phyloP scores from a whole-genome alignment of 208 protist species.

The Trypanosoma lewisi region DNA sequence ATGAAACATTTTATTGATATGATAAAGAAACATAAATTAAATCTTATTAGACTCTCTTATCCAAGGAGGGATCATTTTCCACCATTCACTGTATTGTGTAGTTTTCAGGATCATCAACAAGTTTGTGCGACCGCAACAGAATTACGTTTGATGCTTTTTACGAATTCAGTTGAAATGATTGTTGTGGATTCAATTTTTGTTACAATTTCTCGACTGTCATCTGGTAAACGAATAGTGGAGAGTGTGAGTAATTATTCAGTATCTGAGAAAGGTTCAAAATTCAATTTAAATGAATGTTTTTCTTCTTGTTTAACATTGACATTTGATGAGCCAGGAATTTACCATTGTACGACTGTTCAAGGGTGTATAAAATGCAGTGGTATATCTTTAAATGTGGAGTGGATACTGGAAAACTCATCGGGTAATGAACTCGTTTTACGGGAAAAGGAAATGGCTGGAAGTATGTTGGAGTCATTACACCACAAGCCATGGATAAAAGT shows the following conservation, averaged over 20 bases:
- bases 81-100: conserved; percentile 26
- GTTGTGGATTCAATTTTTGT: conserved; percentile 18
- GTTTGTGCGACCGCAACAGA: conserved; percentile 4
- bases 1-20: conserved; percentile 10
- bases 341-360: conserved; percentile 32
- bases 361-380: conserved; percentile 28
- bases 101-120: conserved; percentile 15
- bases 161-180: conserved; percentile 16
- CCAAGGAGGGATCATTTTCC: conserved; percentile 22
- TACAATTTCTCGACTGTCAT: conserved; percentile 9
- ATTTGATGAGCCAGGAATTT: conserved; percentile 39
- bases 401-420: conserved; percentile 24
- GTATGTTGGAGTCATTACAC: not conserved
- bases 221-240: not conserved
- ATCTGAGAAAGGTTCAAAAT: not conserved
- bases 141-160: conserved; percentile 19
- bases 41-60: conserved; percentile 12
- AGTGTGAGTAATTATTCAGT: not conserved
- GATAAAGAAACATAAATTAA: not conserved
- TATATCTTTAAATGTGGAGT: conserved; percentile 26
- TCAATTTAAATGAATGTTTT: conserved; percentile 5
- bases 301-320: conserved; percentile 10
- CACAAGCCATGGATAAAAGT: conserved; percentile 33
- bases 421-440: not conserved
- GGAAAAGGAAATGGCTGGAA: not conserved